Conservation (phyloP, 106 monocot species). For the Platanthera zijinensis region DNA sequence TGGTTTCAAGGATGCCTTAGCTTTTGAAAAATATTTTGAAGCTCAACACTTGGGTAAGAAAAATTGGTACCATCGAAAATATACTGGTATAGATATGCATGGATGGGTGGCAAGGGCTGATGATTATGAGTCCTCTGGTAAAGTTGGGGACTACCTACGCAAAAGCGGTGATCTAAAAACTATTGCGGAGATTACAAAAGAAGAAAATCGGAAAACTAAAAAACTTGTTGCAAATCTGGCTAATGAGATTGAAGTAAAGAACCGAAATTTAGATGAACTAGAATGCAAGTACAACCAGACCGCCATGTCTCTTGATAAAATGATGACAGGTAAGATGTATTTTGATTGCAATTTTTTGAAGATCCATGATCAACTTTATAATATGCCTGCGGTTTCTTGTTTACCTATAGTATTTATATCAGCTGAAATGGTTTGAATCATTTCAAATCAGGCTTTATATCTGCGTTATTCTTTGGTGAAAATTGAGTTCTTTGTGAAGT, state of each 20-base stretch:
- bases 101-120: constrained; percentile 40
- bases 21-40: constrained; percentile 30
- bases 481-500: neutral
- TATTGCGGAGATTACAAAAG: constrained; percentile 13
- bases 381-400: neutral
- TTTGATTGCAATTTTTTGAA: constrained; percentile 2
- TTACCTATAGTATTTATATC: neutral
- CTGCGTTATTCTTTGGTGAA: too few relatives aligned
- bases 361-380: neutral
- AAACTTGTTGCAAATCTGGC: constrained; percentile 25
- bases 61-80: constrained; percentile 15
- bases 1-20: constrained; percentile 37
- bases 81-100: constrained; percentile 9
- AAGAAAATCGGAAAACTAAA: constrained; percentile 17
- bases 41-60: constrained; percentile 19
- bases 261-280: constrained; percentile 17
- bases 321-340: constrained; percentile 10
- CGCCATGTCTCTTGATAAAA: constrained; percentile 17
- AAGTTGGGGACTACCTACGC: constrained; percentile 17
- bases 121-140: constrained; percentile 26
- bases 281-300: constrained; percentile 16
- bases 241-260: constrained; percentile 20
- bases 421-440: neutral
- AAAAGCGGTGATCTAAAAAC: constrained; percentile 34
- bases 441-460: too few relatives aligned